A percentile compares a stretch with the other conserved stretches of the same genome.
These are phyloP conservation scores for Trichosporon sp. DNA, from an alignment of 1,284 basidiomycete genomes.

Conservation along the genomic window DNA sequence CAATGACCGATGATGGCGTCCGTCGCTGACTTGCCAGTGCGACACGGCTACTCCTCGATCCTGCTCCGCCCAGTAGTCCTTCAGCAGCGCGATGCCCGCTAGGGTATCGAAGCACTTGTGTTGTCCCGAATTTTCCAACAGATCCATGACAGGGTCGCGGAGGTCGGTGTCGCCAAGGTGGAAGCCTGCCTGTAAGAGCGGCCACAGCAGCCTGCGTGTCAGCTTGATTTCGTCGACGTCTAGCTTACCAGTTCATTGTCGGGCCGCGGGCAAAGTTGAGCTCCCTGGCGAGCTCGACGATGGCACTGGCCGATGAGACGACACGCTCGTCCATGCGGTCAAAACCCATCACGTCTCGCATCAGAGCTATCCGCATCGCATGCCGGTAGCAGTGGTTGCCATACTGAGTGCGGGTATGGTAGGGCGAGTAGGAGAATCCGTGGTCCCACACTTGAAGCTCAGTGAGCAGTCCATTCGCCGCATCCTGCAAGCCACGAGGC, in stretches of 20 bases:
- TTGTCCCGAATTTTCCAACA: constrained; percentile 35
- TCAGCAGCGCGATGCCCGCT: constrained; percentile 23
- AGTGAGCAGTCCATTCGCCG: constrained; percentile 32
- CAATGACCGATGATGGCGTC: constrained; percentile 12
- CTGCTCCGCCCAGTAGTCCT: constrained; percentile 27
- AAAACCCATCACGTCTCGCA: constrained; percentile 37
- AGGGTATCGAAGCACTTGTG: constrained; percentile 42
- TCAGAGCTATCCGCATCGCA: constrained; percentile 34
- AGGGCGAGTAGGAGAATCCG: constrained; percentile 34
- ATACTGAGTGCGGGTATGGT: constrained; percentile 38
- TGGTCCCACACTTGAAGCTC: constrained; percentile 40
- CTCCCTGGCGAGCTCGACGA: constrained; percentile 39
- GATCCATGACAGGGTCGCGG: constrained; percentile 26
- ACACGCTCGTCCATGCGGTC: constrained; percentile 31
- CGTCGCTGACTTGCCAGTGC: constrained; percentile 15
- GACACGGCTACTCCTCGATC: constrained; percentile 15
- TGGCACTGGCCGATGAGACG: constrained; percentile 24
- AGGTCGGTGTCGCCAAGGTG: constrained; percentile 32
- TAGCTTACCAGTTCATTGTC: constrained; percentile 35
- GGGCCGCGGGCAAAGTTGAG: constrained; percentile 22
- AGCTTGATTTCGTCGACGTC: neutral
- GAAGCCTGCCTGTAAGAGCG: constrained; percentile 39
- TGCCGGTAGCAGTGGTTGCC: constrained; percentile 41
- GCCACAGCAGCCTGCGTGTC: constrained; percentile 39
- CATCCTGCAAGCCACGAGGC: constrained; percentile 22